Evolutionary conservation across 305 asterid species (phyloP).

Genomic region (Galium porrigens): DNA sequence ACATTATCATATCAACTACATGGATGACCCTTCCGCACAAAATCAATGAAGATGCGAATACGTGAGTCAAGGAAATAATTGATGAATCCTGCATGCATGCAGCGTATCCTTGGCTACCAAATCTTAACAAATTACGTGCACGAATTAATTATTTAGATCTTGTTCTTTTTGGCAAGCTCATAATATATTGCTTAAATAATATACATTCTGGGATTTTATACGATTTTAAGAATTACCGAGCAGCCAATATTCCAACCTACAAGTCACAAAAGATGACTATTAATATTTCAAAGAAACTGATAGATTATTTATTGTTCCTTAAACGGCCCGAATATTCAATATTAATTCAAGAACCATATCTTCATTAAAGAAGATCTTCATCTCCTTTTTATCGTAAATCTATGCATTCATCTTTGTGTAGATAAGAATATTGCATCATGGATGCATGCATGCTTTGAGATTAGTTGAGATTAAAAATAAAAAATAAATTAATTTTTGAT

Average conservation of each 20-base stretch:
- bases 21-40: neutral
- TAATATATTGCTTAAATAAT: slow-evolving; percentile 1
- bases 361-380: neutral
- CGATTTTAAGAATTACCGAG: slow-evolving; percentile 9
- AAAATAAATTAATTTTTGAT: neutral
- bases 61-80: neutral
- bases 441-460: neutral
- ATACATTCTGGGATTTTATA: neutral
- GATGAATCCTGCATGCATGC: neutral
- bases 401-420: neutral
- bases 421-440: neutral
- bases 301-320: neutral
- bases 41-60: neutral
- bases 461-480: too few species aligned
- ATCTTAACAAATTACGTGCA: slow-evolving; percentile 1
- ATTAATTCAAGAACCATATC: slow-evolving; percentile 11
- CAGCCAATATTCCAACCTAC: neutral
- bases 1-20: too few species aligned
- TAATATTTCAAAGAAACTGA: neutral
- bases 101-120: neutral
- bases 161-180: slow-evolving; percentile 11
- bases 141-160: slow-evolving; percentile 5
- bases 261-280: neutral
- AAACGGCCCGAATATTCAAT: slow-evolving; percentile 9
- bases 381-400: neutral